phyloP scores from a whole-genome alignment of 1,284 basidiomycete genomes.

The Pseudozyma pruni region DNA sequence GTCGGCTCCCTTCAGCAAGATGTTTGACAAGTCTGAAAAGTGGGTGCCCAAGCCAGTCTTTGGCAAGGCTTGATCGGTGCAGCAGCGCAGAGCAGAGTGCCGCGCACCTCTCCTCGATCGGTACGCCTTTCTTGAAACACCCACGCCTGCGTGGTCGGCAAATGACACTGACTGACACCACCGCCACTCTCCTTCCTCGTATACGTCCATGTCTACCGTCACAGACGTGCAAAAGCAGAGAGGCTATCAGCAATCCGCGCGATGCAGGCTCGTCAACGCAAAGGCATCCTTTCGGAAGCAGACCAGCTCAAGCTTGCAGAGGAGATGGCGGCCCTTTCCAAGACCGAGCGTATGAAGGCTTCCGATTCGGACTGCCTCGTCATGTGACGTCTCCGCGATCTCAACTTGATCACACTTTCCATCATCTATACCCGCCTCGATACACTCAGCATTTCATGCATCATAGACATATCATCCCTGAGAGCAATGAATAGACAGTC shows the following conservation, averaged over 20 bases:
- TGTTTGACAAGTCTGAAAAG: conserved; percentile 59
- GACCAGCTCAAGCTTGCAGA: conserved; percentile 56
- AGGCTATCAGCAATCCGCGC: conserved; percentile 52
- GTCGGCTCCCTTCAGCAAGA: conserved; percentile 31
- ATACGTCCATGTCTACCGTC: not conserved
- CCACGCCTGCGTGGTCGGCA: not conserved
- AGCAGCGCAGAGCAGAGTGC: conserved; percentile 1
- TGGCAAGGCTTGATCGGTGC: conserved; percentile 43
- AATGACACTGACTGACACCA: not conserved
- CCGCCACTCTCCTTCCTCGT: no score
- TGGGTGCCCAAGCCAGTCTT: conserved; percentile 60
- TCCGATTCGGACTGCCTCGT: conserved; percentile 45
- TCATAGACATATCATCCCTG: no score
- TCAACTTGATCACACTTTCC: not conserved
- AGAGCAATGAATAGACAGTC: not conserved
- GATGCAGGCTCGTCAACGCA: conserved; percentile 51
- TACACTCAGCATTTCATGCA: no score
- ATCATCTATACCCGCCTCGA: conserved; percentile 3
- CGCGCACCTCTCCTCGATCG: conserved; percentile 20
- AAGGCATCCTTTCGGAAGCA: conserved; percentile 50
- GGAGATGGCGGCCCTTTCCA: conserved; percentile 50
- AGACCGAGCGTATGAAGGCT: conserved; percentile 30
- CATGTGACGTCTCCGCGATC: no score
- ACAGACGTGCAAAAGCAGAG: conserved; percentile 55
- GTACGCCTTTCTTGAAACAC: conserved; percentile 26